These are phyloP conservation scores for Arthromyces matolae DNA, from an alignment of 768 basidiomycete genomes.

Conservation along the genomic window DNA sequence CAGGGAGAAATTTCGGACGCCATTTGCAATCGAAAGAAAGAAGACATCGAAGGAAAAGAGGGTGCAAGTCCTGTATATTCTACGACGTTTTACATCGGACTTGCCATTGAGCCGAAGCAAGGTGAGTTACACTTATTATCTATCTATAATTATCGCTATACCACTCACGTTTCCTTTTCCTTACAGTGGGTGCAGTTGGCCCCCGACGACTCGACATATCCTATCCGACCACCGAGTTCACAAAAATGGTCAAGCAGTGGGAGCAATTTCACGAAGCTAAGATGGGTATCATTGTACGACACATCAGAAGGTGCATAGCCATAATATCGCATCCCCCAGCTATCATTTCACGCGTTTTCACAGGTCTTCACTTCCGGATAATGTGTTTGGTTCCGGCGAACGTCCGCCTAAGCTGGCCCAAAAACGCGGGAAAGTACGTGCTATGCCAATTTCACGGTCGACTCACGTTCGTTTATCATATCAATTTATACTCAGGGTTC, in stretches of 20 bases:
- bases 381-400: conserved; percentile 79
- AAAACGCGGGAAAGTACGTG: conserved; percentile 70
- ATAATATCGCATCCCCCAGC: neutral
- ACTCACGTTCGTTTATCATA: conserved; percentile 7
- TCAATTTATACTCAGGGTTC: conserved; percentile 38
- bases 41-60: conserved; percentile 74
- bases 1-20: conserved; percentile 81
- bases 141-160: conserved; percentile 8
- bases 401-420: conserved; percentile 65
- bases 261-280: conserved; percentile 87
- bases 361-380: conserved; percentile 75
- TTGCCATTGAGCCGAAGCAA: conserved; percentile 87
- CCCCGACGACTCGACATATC: conserved; percentile 91
- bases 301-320: conserved; percentile 79
- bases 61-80: conserved; percentile 80
- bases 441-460: neutral
- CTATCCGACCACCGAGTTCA: conserved; percentile 94
- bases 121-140: conserved; percentile 46
- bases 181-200: conserved; percentile 68
- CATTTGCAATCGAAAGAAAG: conserved; percentile 67
- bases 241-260: conserved; percentile 91
- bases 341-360: conserved; percentile 1
- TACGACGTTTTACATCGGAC: conserved; percentile 98
- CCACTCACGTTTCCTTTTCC: conserved; percentile 5
- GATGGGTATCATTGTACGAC: conserved; percentile 93